phyloP scores from a whole-genome alignment of 2,329 filamentous ascomycete genomes.

The Aschersonia sp. region DNA sequence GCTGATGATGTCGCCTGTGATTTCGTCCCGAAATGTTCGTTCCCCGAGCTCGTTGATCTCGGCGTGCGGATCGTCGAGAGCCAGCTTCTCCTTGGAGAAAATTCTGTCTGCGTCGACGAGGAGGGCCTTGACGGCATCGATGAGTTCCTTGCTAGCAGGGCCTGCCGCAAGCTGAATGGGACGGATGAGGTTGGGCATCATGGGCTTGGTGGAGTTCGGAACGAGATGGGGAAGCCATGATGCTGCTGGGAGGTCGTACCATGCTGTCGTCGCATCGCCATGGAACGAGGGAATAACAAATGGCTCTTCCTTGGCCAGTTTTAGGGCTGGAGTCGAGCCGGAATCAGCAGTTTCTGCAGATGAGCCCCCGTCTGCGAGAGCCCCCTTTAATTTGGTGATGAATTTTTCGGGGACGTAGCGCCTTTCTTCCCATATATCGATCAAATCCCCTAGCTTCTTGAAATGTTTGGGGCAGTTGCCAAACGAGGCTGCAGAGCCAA shows the following conservation, averaged over 20 bases:
- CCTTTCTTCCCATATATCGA: slow-evolving; percentile 58
- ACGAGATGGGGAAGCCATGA: slow-evolving; percentile 70
- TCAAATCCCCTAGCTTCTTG: slow-evolving; percentile 46
- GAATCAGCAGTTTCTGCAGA: slow-evolving; percentile 7
- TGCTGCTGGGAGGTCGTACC: slow-evolving; percentile 70
- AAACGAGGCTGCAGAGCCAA: slow-evolving; percentile 41
- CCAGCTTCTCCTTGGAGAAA: slow-evolving; percentile 37
- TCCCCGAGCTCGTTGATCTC: slow-evolving; percentile 69
- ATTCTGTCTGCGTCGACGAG: slow-evolving; percentile 56
- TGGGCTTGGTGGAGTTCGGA: slow-evolving; percentile 60
- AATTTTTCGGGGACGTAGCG: slow-evolving; percentile 42
- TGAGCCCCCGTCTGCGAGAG: slow-evolving; percentile 28
- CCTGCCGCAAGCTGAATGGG: slow-evolving; percentile 57
- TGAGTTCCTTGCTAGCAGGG: slow-evolving; percentile 51
- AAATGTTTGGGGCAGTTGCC: slow-evolving; percentile 50
- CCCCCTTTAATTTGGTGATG: slow-evolving; percentile 43
- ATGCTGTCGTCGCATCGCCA: slow-evolving; percentile 58
- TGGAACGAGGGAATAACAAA: slow-evolving; percentile 64
- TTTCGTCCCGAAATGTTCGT: slow-evolving; percentile 46
- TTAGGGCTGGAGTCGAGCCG: slow-evolving; percentile 12
- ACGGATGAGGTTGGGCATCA: slow-evolving; percentile 56
- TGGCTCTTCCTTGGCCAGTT: slow-evolving; percentile 40
- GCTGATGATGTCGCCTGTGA: slow-evolving; percentile 48
- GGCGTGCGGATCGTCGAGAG: slow-evolving; percentile 34
- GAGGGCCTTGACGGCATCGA: slow-evolving; percentile 54